A percentile compares a stretch with the other conserved stretches of the same genome.
Evolutionary conservation across 805 yeast genomes (phyloP).

Genomic region (Babjeviella inositovora): DNA sequence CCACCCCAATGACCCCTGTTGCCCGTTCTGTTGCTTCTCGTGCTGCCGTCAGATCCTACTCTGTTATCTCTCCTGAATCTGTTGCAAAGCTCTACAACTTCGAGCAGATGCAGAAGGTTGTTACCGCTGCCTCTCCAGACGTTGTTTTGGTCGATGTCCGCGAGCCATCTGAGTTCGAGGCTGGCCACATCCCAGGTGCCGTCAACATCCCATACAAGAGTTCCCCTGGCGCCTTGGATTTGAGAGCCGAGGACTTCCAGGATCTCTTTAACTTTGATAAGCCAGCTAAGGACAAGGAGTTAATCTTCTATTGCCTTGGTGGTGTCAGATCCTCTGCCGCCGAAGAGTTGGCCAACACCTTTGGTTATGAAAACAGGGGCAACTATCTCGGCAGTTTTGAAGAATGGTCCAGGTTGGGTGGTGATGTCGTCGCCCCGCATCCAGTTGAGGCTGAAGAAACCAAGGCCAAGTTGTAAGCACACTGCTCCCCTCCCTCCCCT

Average conservation of each 20-base stretch:
- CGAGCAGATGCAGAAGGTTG: slow-evolving; percentile 27
- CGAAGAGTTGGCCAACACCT: slow-evolving; percentile 80
- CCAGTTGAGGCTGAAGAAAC: too few species aligned
- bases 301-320: slow-evolving; percentile 82
- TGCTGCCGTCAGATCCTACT: too few species aligned
- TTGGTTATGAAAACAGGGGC: slow-evolving; percentile 74
- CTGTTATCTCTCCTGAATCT: slow-evolving; percentile 17
- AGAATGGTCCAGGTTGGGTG: too few species aligned
- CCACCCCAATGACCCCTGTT: too few species aligned
- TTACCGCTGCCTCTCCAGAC: slow-evolving; percentile 25
- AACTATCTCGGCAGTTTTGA: slow-evolving; percentile 78
- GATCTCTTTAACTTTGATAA: slow-evolving; percentile 70
- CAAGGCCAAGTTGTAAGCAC: too few species aligned
- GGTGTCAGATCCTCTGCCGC: slow-evolving; percentile 88
- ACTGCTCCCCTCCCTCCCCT: too few species aligned
- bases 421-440: too few species aligned
- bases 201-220: slow-evolving; percentile 81
- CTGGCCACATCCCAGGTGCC: slow-evolving; percentile 73
- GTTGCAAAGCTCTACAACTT: slow-evolving; percentile 35
- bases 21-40: too few species aligned
- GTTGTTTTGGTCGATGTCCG: slow-evolving; percentile 74
- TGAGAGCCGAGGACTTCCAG: slow-evolving; percentile 64
- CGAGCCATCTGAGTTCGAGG: slow-evolving; percentile 65
- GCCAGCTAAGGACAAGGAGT: slow-evolving; percentile 54
- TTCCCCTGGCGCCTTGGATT: slow-evolving; percentile 82